Percentiles rank a stretch among this genome's conserved stretches.
Evolutionary conservation across 192 early-diverging fungal genomes (phyloP).

Genomic region (Backusella morwellensis): DNA sequence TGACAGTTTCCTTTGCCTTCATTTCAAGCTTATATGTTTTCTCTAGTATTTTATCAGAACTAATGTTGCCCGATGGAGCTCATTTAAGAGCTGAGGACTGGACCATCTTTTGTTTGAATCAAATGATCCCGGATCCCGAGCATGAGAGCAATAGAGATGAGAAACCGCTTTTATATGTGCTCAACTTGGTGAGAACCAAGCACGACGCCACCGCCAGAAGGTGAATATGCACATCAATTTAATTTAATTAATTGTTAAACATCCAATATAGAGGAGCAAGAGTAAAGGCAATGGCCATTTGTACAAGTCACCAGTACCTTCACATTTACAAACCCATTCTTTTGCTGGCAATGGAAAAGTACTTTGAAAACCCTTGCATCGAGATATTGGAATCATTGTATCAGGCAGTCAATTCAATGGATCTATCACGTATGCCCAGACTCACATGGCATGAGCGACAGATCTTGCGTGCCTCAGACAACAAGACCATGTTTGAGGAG

Average conservation of each 20-base stretch:
- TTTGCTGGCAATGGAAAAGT: slow-evolving; percentile 88
- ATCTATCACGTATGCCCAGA: slow-evolving; percentile 74
- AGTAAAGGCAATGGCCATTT: slow-evolving; percentile 93
- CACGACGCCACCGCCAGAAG: slow-evolving; percentile 77
- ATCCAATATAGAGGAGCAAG: slow-evolving; percentile 68
- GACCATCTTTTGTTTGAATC: slow-evolving; percentile 94
- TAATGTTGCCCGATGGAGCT: slow-evolving; percentile 94
- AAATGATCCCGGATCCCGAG: slow-evolving; percentile 51
- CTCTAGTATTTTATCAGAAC: slow-evolving; percentile 74
- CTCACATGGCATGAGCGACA: slow-evolving; percentile 75
- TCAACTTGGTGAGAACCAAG: slow-evolving; percentile 90
- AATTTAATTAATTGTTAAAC: not conserved
- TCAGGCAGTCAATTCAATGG: slow-evolving; percentile 81
- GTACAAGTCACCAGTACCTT: slow-evolving; percentile 83
- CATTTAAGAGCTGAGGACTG: slow-evolving; percentile 91
- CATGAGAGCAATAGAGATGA: slow-evolving; percentile 39
- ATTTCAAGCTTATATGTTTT: not conserved
- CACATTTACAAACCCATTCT: slow-evolving; percentile 91
- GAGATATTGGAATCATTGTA: slow-evolving; percentile 77
- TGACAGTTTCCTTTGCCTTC: not conserved
- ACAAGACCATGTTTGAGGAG: slow-evolving; percentile 83
- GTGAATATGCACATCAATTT: slow-evolving; percentile 19
- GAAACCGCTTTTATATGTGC: slow-evolving; percentile 75
- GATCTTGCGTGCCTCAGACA: slow-evolving; percentile 79
- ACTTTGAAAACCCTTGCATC: slow-evolving; percentile 75